Conservation (phyloP, 2,329 filamentous ascomycete genomes). For the Aspergillus jensenii region DNA sequence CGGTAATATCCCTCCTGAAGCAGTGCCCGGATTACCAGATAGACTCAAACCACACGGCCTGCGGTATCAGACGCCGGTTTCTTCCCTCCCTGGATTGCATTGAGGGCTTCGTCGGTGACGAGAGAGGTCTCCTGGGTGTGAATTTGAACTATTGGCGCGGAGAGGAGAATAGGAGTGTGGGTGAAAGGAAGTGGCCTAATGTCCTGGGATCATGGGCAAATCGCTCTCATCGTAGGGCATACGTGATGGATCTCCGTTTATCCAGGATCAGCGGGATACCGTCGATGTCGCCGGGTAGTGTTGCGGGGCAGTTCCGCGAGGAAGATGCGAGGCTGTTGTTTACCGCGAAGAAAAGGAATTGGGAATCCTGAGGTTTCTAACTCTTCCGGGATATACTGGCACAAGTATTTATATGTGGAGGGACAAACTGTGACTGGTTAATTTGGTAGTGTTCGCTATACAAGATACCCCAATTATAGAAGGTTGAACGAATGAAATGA, state of each 20-base stretch:
- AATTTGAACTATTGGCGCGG: constrained; percentile 15
- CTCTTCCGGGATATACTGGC: background rate
- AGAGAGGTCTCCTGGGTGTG: constrained; percentile 32
- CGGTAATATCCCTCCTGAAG: constrained; percentile 39
- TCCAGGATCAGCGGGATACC: constrained; percentile 25
- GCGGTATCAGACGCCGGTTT: constrained; percentile 42
- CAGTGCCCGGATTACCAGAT: constrained; percentile 46
- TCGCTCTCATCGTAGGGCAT: constrained; percentile 16
- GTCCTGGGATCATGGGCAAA: constrained; percentile 23
- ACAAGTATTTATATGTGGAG: background rate
- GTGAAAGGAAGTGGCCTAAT: constrained; percentile 12
- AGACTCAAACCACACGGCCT: constrained; percentile 41
- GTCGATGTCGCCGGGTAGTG: constrained; percentile 13
- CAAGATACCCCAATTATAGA: background rate
- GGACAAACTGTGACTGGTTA: background rate
- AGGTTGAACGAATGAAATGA: background rate
- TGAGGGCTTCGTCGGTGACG: constrained; percentile 36
- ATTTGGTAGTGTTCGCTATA: background rate
- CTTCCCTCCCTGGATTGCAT: constrained; percentile 40
- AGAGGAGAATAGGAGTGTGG: background rate
- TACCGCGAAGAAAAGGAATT: constrained; percentile 35
- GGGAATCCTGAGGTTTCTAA: constrained; percentile 28
- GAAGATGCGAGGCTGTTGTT: constrained; percentile 36
- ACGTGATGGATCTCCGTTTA: constrained; percentile 26
- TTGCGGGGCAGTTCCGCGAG: constrained; percentile 17